phyloP scores from a whole-genome alignment of 208 protist species.

The Acanthamoeba healyi region DNA sequence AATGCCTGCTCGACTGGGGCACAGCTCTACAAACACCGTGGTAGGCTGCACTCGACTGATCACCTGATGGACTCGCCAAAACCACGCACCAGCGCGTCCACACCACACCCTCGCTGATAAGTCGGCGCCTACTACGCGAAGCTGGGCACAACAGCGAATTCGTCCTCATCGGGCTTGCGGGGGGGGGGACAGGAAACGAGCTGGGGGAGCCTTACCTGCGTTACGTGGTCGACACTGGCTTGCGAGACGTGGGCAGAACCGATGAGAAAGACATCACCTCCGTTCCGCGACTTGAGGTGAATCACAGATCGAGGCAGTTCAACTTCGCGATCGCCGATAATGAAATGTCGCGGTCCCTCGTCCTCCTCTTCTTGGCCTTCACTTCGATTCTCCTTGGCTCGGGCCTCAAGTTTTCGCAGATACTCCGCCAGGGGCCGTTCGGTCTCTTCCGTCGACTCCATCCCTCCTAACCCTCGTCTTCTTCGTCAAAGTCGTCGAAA shows the following conservation, averaged over 20 bases:
- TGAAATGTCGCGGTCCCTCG: not conserved
- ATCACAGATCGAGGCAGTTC: not conserved
- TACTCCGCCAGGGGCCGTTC: constrained; percentile 13
- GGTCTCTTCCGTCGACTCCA: not conserved
- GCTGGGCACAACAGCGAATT: too few relatives aligned
- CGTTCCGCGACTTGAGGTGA: constrained; percentile 12
- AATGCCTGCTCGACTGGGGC: constrained; percentile 24
- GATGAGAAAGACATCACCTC: constrained; percentile 41
- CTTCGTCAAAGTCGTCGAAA: too few relatives aligned
- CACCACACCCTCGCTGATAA: too few relatives aligned
- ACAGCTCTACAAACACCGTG: constrained; percentile 47
- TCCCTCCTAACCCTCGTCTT: too few relatives aligned
- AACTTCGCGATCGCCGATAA: not conserved
- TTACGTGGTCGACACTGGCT: constrained; percentile 9
- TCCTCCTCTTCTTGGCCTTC: not conserved
- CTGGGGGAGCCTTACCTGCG: not conserved
- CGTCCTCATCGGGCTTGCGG: not conserved
- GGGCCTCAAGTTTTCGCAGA: not conserved
- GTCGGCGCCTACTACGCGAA: too few relatives aligned
- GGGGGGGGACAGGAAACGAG: not conserved
- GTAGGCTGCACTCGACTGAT: constrained; percentile 13
- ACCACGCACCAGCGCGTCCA: too few relatives aligned
- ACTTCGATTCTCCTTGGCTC: not conserved
- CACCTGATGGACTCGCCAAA: too few relatives aligned
- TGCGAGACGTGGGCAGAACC: constrained; percentile 45